Percentiles rank a stretch among this genome's conserved stretches.
phyloP scores from a whole-genome alignment of 495 filamentous ascomycete species.

The Antarctomyces pellizariae region DNA sequence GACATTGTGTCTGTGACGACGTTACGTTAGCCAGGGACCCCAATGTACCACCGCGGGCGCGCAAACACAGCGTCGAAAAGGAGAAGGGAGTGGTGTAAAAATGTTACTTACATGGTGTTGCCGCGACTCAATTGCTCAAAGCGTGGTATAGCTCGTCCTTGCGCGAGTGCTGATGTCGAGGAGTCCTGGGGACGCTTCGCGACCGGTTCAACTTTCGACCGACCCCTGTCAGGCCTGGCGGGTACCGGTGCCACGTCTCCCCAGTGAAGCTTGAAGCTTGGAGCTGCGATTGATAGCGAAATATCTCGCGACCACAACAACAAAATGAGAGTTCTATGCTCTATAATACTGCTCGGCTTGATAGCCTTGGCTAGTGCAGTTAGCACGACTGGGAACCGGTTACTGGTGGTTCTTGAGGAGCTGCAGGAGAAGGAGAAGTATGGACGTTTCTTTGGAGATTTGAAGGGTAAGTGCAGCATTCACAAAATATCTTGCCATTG shows the following conservation, averaged over 20 bases:
- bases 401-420: slow-evolving; percentile 78
- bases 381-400: slow-evolving; percentile 56
- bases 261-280: too few relatives aligned
- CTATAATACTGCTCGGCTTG: slow-evolving; percentile 39
- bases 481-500: slow-evolving; percentile 6
- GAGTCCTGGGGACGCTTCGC: too few relatives aligned
- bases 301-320: slow-evolving; percentile 6
- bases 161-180: too few relatives aligned
- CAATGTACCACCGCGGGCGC: too few relatives aligned
- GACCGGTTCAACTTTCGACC: too few relatives aligned
- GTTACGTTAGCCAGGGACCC: neutral
- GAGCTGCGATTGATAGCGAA: slow-evolving; percentile 1
- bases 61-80: too few relatives aligned
- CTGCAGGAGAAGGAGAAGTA: slow-evolving; percentile 52
- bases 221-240: too few relatives aligned
- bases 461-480: slow-evolving; percentile 37
- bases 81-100: neutral
- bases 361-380: slow-evolving; percentile 44
- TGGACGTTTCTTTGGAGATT: slow-evolving; percentile 58
- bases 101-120: neutral
- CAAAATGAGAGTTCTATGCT: slow-evolving; percentile 56
- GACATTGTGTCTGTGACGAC: slow-evolving; percentile 28
- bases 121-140: too few relatives aligned
- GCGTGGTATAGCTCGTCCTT: too few relatives aligned
- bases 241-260: too few relatives aligned